Evolutionary conservation across 805 yeast species (phyloP).

Genomic region (Schwanniomyces vanrijiae): DNA sequence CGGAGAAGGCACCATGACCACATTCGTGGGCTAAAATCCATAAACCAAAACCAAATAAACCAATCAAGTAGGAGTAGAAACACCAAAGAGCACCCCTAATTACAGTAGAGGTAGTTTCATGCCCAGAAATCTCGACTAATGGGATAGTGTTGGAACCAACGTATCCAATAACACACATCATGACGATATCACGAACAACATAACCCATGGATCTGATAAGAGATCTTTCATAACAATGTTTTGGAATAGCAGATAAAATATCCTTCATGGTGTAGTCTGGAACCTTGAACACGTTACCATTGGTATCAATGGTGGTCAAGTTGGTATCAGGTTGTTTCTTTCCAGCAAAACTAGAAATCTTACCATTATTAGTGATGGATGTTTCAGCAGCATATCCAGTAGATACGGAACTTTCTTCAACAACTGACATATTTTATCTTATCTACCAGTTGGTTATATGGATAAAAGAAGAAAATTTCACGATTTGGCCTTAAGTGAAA

Average conservation of each 20-base stretch:
- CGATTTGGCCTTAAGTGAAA: not conserved
- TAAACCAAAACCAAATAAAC: constrained; percentile 55
- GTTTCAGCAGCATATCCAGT: not conserved
- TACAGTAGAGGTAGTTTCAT: constrained; percentile 15
- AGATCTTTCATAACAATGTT: constrained; percentile 59
- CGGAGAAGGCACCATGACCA: constrained; percentile 64
- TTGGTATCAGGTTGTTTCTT: constrained; percentile 2
- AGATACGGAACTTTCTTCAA: constrained; percentile 3
- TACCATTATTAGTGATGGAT: constrained; percentile 9
- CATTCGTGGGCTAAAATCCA: constrained; percentile 68
- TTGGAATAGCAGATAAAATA: constrained; percentile 57
- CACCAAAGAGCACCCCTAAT: constrained; percentile 44
- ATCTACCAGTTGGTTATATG: not conserved
- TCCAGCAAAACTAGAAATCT: constrained; percentile 9
- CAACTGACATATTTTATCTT: constrained; percentile 4
- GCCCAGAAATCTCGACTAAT: constrained; percentile 23
- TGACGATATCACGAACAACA: constrained; percentile 52
- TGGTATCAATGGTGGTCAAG: constrained; percentile 47
- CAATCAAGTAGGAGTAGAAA: constrained; percentile 38
- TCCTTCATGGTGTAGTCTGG: constrained; percentile 66
- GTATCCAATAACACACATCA: constrained; percentile 43
- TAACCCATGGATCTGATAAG: constrained; percentile 49
- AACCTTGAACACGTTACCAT: constrained; percentile 55
- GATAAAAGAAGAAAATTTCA: constrained; percentile 1
- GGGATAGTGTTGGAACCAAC: constrained; percentile 46